Percentiles rank a stretch among this genome's conserved stretches.
Conservation (phyloP, 1,284 basidiomycete species). For the Rhodotorula mucilaginosa region DNA sequence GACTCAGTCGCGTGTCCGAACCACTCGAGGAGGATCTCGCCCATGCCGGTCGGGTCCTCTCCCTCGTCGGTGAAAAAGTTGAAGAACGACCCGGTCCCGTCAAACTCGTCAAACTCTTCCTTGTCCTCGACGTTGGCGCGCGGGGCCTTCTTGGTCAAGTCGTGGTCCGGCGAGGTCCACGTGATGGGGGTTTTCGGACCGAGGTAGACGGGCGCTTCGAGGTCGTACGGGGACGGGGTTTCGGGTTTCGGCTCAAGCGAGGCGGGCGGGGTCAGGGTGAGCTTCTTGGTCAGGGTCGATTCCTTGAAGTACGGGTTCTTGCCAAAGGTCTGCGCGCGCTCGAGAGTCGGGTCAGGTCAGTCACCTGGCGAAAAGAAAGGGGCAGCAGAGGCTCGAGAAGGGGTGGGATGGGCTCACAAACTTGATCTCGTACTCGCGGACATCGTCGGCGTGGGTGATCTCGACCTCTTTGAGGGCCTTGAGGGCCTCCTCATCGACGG, state of each 20-base stretch:
- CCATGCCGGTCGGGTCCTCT: conserved; percentile 30
- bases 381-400: no score
- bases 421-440: conserved; percentile 29
- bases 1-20: conserved; percentile 41
- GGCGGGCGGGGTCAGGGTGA: conserved; percentile 30
- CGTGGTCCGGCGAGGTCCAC: conserved; percentile 42
- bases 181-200: conserved; percentile 5
- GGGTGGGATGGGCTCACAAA: conserved; percentile 16
- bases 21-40: conserved; percentile 31
- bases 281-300: conserved; percentile 27
- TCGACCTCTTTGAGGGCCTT: conserved; percentile 35
- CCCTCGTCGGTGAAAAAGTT: conserved; percentile 36
- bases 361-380: no score
- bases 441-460: conserved; percentile 37
- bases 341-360: neutral
- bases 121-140: conserved; percentile 28
- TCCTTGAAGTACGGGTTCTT: conserved; percentile 43
- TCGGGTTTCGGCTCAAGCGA: conserved; percentile 14
- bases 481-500: conserved; percentile 39
- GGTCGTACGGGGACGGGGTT: conserved; percentile 27
- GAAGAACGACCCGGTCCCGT: conserved; percentile 40
- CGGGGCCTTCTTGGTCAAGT: conserved; percentile 41
- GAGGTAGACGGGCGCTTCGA: conserved; percentile 37
- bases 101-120: conserved; percentile 41
- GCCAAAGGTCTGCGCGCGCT: conserved; percentile 33